Evolutionary conservation across 2,329 filamentous ascomycete species (phyloP).

Genomic region (Cercospora sojina): DNA sequence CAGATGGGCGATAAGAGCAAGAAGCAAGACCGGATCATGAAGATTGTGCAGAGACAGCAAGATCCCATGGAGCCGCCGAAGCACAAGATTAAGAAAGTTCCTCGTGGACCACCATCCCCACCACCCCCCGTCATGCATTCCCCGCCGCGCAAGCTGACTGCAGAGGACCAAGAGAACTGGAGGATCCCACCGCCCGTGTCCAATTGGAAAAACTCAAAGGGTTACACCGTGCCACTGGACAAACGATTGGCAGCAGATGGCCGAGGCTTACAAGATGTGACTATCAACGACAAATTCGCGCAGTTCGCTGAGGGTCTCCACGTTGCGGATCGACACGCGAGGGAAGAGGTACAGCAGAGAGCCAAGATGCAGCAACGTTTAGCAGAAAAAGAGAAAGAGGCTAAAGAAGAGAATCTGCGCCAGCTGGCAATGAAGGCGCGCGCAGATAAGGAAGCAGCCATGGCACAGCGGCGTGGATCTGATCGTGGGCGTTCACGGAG

Average conservation of each 20-base stretch:
- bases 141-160: conserved; percentile 89
- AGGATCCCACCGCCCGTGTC: conserved; percentile 85
- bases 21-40: conserved; percentile 95
- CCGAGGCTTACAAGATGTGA: conserved; percentile 83
- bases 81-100: conserved; percentile 99
- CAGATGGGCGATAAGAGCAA: conserved; percentile 88
- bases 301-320: conserved; percentile 93
- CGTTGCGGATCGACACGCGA: conserved; percentile 88
- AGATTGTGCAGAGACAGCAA: conserved; percentile 90
- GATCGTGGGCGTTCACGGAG: conserved; percentile 34
- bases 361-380: conserved; percentile 93
- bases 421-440: conserved; percentile 86
- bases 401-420: conserved; percentile 90
- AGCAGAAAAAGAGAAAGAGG: conserved; percentile 91
- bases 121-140: conserved; percentile 94
- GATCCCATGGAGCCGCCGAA: conserved; percentile 98
- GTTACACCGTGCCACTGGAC: conserved; percentile 92
- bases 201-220: conserved; percentile 99
- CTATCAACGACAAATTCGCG: conserved; percentile 98
- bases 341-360: conserved; percentile 91
- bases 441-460: conserved; percentile 60
- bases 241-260: conserved; percentile 95
- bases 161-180: conserved; percentile 96
- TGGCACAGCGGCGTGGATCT: conserved; percentile 47
- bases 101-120: conserved; percentile 84